These are phyloP conservation scores for Kwoniella sp. DNA, from an alignment of 768 basidiomycete genomes.

Conservation along the genomic window DNA sequence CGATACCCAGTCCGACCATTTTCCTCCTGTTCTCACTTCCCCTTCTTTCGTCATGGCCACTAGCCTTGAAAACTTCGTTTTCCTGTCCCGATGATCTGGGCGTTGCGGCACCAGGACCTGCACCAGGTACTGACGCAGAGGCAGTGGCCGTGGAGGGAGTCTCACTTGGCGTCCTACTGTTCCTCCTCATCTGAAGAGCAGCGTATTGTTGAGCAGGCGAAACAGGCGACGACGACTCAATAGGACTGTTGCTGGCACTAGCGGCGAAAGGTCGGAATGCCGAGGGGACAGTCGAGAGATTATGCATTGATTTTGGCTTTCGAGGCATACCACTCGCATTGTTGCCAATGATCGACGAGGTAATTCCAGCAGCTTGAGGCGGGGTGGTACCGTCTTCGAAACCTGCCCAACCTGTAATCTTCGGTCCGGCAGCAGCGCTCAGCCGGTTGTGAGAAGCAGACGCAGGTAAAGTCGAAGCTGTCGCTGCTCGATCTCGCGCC, in stretches of 20 bases:
- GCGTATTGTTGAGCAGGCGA: neutral
- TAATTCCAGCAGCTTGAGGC: conserved; percentile 1
- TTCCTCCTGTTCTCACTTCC: neutral
- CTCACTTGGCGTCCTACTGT: neutral
- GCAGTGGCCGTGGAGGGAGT: neutral
- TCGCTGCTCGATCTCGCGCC: conserved; percentile 7
- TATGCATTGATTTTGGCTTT: conserved; percentile 18
- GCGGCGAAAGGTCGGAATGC: conserved; percentile 16
- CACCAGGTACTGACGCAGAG: neutral
- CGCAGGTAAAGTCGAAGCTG: conserved; percentile 1
- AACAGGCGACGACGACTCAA: neutral
- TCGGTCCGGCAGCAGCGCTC: conserved; percentile 4
- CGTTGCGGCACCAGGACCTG: neutral
- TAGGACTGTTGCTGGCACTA: neutral
- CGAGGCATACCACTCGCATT: conserved; percentile 7
- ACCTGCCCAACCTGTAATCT: conserved; percentile 16
- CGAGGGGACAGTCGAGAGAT: conserved; percentile 7
- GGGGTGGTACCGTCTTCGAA: conserved; percentile 17
- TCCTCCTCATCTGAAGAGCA: neutral
- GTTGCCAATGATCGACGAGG: neutral
- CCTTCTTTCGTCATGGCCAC: neutral
- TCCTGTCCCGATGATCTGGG: neutral
- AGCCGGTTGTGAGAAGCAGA: conserved; percentile 5
- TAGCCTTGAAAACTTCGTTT: neutral
- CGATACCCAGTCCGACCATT: neutral